Evolutionary conservation across 1,284 basidiomycete species (phyloP), one percentile per base, ranked within the genome.

Genomic region (Apiotrichum gracile): DNA sequence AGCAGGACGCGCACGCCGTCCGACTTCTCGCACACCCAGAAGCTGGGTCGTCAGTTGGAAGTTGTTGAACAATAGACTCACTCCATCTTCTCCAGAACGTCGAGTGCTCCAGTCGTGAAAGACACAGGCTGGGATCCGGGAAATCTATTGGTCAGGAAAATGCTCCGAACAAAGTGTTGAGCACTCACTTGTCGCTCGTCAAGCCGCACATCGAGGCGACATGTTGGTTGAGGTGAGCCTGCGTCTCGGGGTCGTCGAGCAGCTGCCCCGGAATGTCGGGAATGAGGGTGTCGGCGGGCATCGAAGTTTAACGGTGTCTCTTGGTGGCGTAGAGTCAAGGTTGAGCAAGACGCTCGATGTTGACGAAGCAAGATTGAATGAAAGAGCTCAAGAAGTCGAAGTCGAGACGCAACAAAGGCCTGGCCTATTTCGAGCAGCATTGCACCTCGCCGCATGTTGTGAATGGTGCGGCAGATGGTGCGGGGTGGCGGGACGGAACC

Each of bases 21-120:
- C n/a, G 92, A 96, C 78, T 99, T 99, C 77, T 99, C 96, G 77
- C 92, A 97, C 27, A 99, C 94, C 94, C 94, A 99, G 72, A 88
- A 98, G 72, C 91, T 96, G 65, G n/a, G n/a, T 34, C 5, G 29
- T 35, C 7, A 33, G 34, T 47, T 19, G 46, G 22, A 7, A 25
- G 5, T 21, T 6, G 7, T 0, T 6, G 5, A 24, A 39, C 31
- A 22, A 13, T 49, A 34, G n/a, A 54, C 82, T 81, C 64, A 91
- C 91, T 97, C 90, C 78, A 86, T 82, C 24, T 76, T 77, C 75
- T 94, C 89, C 40, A 97, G 79, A 66, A 86, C 82, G 10, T 80
- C 79, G 39, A 97, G 70, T 62, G 90, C 86, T 42, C 75, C 78
- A 10, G 76, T 70, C 6, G 82, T 79, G 75, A 97, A 96, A 69